Conservation (phyloP, 352 stramenopile species). For the Globisporangium spiculum region DNA sequence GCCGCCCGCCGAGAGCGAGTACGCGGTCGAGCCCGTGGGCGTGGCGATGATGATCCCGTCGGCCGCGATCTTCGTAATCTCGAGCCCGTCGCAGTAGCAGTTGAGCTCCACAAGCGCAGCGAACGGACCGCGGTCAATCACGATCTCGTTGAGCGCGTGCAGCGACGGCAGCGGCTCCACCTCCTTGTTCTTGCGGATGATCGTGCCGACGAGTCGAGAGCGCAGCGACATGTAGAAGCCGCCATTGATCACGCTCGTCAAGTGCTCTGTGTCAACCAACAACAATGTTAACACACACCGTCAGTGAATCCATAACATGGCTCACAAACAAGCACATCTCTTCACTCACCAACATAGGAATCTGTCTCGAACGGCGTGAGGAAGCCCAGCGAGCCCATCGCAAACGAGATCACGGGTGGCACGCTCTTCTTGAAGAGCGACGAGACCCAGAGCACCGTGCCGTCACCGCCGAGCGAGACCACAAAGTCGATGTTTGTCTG, state of each 20-base stretch:
- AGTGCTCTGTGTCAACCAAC: slow-evolving; percentile 39
- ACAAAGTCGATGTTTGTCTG: slow-evolving; percentile 90
- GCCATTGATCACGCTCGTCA: slow-evolving; percentile 72
- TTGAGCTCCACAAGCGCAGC: slow-evolving; percentile 94
- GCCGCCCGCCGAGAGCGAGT: slow-evolving; percentile 96
- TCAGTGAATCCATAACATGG: background rate
- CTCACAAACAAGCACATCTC: background rate
- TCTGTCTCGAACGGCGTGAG: slow-evolving; percentile 92
- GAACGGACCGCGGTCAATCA: slow-evolving; percentile 93
- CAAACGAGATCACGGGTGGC: slow-evolving; percentile 94
- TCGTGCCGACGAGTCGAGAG: slow-evolving; percentile 69
- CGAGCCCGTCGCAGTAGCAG: slow-evolving; percentile 95
- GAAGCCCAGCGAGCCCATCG: slow-evolving; percentile 95
- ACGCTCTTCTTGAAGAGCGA: slow-evolving; percentile 89
- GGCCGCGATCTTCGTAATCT: slow-evolving; percentile 93
- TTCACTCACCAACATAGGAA: slow-evolving; percentile 34
- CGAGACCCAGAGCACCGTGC: slow-evolving; percentile 88
- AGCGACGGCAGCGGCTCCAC: slow-evolving; percentile 56
- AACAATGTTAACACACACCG: background rate
- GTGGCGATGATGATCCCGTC: slow-evolving; percentile 99
- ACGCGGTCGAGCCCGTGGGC: slow-evolving; percentile 97
- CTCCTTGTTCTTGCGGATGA: slow-evolving; percentile 60
- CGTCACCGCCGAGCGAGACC: slow-evolving; percentile 94
- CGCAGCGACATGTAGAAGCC: slow-evolving; percentile 84
- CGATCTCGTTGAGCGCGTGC: slow-evolving; percentile 98